A percentile compares a stretch with the other conserved stretches of the same genome.
phyloP scores from a whole-genome alignment of 306 rosid species.

The Rosa multiflora region DNA sequence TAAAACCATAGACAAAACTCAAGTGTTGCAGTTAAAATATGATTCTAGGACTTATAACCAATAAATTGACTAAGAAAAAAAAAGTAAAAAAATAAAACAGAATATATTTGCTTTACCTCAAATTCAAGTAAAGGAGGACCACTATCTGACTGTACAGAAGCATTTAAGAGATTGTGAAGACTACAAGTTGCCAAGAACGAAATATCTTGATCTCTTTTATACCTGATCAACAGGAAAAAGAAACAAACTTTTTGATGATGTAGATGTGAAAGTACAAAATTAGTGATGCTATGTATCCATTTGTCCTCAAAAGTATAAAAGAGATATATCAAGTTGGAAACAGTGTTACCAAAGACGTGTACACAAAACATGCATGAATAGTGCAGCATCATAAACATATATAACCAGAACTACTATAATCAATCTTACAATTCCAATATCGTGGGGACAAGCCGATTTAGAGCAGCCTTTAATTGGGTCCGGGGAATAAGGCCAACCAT shows the following conservation, averaged over 20 bases:
- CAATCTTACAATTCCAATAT: conserved; percentile 86
- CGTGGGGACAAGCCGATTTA: conserved; percentile 88
- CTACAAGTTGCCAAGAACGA: conserved; percentile 83
- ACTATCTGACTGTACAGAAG: conserved; percentile 76
- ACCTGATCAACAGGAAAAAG: conserved; percentile 47
- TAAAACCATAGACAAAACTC: conserved; percentile 1
- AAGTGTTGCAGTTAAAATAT: background rate
- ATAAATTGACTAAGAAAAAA: background rate
- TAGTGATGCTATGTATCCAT: conserved; percentile 1
- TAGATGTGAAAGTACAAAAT: conserved; percentile 23
- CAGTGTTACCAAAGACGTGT: conserved; percentile 14
- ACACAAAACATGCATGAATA: conserved; percentile 15
- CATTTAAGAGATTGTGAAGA: conserved; percentile 79
- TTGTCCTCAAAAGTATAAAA: background rate
- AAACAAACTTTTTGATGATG: conserved; percentile 7
- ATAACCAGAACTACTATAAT: conserved; percentile 26
- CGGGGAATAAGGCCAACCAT: conserved; percentile 90
- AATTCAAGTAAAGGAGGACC: conserved; percentile 98
- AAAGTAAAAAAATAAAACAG: background rate
- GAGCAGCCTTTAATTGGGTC: conserved; percentile 77
- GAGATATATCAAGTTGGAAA: background rate
- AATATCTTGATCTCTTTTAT: conserved; percentile 81
- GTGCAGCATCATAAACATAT: conserved; percentile 3
- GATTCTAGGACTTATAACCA: background rate
- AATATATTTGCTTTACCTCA: conserved; percentile 58